Evolutionary conservation across 1,284 basidiomycete species (phyloP), one percentile per base, ranked within the genome.

Genomic region (Cystobasidiaceae sp.): DNA sequence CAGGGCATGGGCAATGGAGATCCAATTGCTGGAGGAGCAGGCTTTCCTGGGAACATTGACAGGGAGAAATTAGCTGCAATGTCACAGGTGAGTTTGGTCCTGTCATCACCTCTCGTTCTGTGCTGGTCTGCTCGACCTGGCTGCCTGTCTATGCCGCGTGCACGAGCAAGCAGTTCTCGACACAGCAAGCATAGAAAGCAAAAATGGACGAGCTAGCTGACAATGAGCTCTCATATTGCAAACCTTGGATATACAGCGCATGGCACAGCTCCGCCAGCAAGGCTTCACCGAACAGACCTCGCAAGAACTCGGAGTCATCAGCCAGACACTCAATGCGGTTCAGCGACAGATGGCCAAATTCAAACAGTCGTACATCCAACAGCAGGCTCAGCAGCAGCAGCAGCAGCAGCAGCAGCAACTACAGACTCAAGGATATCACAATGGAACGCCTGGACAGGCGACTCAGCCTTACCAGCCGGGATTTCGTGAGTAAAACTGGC

Each of bases 271-370:
- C 63, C 75, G 76, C 50, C 70, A 70, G 11, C 70, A 71, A 45
- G 78, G 79, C 23, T 71, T 72, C 59, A 77, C 74, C 41, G 73
- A 75, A 60, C 73, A 76, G 49, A 75, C 72, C 28, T 76, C 67
- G 37, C 69, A 67, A 9, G 79, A 80, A 59, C 75, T 77, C 39
- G 74, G 73, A 17, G 69, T 72, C 23, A 73, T 80, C 64, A 67
- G 69, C 19, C 76, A 79, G 67, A 72, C 76, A 39, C 71, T 76
- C 33, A 70, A 73, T 34, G 71, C 76, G 57, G 59, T 69, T 28
- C 71, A 73, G 43, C 9, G 49, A 34, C 67, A 67, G 25, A 55
- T 64, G 52, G 51, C 51, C 41, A 70, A 67, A 41, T 60, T 72
- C 39, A 67, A 52, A 28, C 64, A 68, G 37, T 32, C 70, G 23